Evolutionary conservation across 2,329 filamentous ascomycete species (phyloP).

Genomic region (Calonectria fujianensis): DNA sequence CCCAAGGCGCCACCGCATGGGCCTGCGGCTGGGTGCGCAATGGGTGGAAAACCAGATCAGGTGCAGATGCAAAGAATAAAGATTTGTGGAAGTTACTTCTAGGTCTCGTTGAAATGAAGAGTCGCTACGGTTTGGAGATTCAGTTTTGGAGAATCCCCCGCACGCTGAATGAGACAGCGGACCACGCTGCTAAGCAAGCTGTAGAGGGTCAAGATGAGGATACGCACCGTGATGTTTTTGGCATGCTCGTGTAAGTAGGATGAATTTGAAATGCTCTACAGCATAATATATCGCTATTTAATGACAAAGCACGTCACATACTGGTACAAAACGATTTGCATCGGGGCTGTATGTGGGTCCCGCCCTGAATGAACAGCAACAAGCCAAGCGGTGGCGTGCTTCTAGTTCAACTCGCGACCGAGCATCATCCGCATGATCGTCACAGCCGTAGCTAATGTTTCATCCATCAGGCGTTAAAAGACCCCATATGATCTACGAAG

Average conservation of each 20-base stretch:
- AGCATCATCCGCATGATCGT: too few relatives aligned
- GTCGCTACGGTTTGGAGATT: conserved; percentile 59
- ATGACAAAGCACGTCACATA: not conserved
- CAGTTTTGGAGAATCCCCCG: conserved; percentile 69
- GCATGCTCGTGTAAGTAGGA: not conserved
- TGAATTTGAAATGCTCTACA: not conserved
- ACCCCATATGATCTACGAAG: too few relatives aligned
- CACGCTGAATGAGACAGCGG: conserved; percentile 65
- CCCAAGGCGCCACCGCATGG: conserved; percentile 39
- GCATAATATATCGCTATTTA: too few relatives aligned
- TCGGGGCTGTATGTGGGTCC: not conserved
- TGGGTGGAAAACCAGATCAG: conserved; percentile 63
- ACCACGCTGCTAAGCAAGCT: conserved; percentile 62
- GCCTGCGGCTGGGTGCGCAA: conserved; percentile 54
- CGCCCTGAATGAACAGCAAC: not conserved
- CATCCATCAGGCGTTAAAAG: too few relatives aligned
- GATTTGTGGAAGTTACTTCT: conserved; percentile 72
- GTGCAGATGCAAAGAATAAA: conserved; percentile 66
- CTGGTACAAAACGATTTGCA: not conserved
- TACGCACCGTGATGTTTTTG: not conserved
- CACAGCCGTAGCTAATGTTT: too few relatives aligned
- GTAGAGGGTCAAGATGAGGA: conserved; percentile 28
- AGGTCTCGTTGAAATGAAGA: conserved; percentile 59
- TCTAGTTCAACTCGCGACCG: too few relatives aligned
- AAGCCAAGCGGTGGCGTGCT: not conserved